These are phyloP conservation scores for Linum trigynum DNA, from an alignment of 345 rosid genomes.

Conservation along the genomic window DNA sequence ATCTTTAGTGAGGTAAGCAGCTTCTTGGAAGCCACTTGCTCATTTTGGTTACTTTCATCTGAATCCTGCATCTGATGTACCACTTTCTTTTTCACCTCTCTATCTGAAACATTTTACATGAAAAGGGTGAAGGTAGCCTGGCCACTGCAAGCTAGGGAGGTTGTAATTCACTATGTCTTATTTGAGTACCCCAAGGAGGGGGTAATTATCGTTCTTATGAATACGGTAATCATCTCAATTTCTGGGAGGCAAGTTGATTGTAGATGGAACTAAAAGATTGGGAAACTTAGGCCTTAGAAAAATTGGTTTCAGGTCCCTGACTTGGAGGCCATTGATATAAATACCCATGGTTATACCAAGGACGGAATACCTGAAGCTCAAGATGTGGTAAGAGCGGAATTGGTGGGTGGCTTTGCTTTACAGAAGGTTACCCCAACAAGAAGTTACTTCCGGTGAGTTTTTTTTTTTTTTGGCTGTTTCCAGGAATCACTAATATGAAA, in stretches of 20 bases:
- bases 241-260: slow-evolving; percentile 2
- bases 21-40: slow-evolving; percentile 8
- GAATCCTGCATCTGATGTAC: slow-evolving; percentile 5
- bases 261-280: neutral
- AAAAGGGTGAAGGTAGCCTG: slow-evolving; percentile 86
- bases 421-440: slow-evolving; percentile 73
- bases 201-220: slow-evolving; percentile 45
- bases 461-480: neutral
- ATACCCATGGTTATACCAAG: slow-evolving; percentile 43
- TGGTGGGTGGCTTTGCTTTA: slow-evolving; percentile 79
- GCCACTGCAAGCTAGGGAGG: slow-evolving; percentile 85
- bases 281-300: neutral
- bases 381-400: slow-evolving; percentile 64
- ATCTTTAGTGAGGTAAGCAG: slow-evolving; percentile 56
- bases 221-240: slow-evolving; percentile 44
- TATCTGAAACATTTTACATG: slow-evolving; percentile 38
- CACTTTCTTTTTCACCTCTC: neutral
- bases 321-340: slow-evolving; percentile 40
- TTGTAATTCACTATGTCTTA: slow-evolving; percentile 51
- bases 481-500: neutral
- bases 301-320: slow-evolving; percentile 53
- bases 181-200: slow-evolving; percentile 71
- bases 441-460: slow-evolving; percentile 74
- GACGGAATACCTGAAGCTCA: slow-evolving; percentile 47
- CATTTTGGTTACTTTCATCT: slow-evolving; percentile 8